Percentiles rank a stretch among this genome's conserved stretches.
These are phyloP conservation scores for Asparagopsis taxiformis DNA, from an alignment of 31 red algal species.

Conservation along the genomic window DNA sequence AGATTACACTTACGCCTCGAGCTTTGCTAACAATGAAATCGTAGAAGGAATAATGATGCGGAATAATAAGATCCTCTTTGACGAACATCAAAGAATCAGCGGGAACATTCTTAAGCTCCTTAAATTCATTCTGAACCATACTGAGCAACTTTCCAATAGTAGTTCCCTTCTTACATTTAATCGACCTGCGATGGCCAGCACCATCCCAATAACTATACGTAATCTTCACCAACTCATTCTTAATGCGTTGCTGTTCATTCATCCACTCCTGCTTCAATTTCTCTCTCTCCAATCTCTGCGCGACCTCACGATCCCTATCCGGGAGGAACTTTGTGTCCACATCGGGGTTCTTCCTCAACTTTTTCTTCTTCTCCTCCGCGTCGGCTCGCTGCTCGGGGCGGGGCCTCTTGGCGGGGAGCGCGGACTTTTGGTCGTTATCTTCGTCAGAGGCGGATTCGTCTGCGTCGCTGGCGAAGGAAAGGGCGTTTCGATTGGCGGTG, in stretches of 20 bases:
- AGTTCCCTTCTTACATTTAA: slow-evolving; percentile 74
- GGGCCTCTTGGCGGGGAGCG: not conserved
- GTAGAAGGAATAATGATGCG: slow-evolving; percentile 90
- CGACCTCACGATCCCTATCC: slow-evolving; percentile 56
- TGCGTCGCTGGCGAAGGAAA: slow-evolving; percentile 41
- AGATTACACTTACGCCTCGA: slow-evolving; percentile 72
- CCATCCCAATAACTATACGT: slow-evolving; percentile 92
- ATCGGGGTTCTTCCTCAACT: slow-evolving; percentile 65
- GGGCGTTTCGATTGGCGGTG: slow-evolving; percentile 26
- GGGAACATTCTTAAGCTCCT: slow-evolving; percentile 50
- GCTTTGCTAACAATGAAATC: slow-evolving; percentile 87
- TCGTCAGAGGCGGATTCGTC: slow-evolving; percentile 16
- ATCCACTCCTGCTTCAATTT: slow-evolving; percentile 68
- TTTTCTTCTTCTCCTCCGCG: slow-evolving; percentile 13
- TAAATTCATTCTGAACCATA: slow-evolving; percentile 66
- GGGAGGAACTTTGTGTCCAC: slow-evolving; percentile 76
- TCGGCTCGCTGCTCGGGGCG: not conserved
- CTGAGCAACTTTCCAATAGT: slow-evolving; percentile 78
- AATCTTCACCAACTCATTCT: slow-evolving; percentile 69
- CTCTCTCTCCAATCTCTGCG: slow-evolving; percentile 53
- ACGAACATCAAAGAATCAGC: slow-evolving; percentile 86
- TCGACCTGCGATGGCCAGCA: slow-evolving; percentile 66
- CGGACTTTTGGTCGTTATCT: not conserved
- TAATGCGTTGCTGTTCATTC: slow-evolving; percentile 66
- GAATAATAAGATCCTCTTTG: slow-evolving; percentile 97